These are phyloP conservation scores for Aspergillus affinis DNA, from an alignment of 495 filamentous ascomycete genomes.

Conservation along the genomic window DNA sequence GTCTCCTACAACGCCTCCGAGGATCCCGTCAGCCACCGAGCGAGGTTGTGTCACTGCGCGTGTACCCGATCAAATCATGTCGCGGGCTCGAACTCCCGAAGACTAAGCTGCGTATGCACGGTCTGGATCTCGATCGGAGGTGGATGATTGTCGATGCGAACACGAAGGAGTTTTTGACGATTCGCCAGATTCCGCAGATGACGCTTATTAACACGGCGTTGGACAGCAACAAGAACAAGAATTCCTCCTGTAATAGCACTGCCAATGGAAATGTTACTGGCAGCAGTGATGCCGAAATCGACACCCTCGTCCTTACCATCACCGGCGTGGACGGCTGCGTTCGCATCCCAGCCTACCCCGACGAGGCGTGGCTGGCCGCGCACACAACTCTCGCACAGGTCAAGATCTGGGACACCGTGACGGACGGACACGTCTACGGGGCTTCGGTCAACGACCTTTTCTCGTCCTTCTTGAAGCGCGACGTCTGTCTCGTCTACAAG, in stretches of 20 bases:
- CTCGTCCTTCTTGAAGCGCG: conserved; percentile 32
- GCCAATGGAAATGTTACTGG: no score
- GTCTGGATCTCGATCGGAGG: conserved; percentile 76
- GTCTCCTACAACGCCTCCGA: conserved; percentile 8
- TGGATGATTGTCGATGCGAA: conserved; percentile 47
- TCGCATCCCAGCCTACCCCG: conserved; percentile 34
- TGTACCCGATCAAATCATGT: conserved; percentile 92
- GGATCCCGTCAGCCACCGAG: conserved; percentile 10
- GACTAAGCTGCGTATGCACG: conserved; percentile 64
- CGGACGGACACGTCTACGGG: conserved; percentile 42
- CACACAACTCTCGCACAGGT: conserved; percentile 34
- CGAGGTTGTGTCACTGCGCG: conserved; percentile 55
- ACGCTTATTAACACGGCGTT: conserved; percentile 41
- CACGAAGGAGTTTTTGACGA: conserved; percentile 41
- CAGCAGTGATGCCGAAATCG: conserved; percentile 20
- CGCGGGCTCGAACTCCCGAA: conserved; percentile 68
- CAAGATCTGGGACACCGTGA: conserved; percentile 42
- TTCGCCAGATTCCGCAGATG: conserved; percentile 45
- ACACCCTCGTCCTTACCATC: conserved; percentile 26
- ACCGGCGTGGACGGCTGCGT: conserved; percentile 20
- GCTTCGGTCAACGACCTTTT: conserved; percentile 34
- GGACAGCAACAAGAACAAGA: conserved; percentile 29
- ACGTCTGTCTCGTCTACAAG: conserved; percentile 42
- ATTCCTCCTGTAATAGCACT: background rate
- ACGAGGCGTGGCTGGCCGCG: conserved; percentile 28